Percentiles rank a stretch among this genome's conserved stretches.
Conservation (phyloP, 768 basidiomycete genomes). For the Boletus subcaerulescens region DNA sequence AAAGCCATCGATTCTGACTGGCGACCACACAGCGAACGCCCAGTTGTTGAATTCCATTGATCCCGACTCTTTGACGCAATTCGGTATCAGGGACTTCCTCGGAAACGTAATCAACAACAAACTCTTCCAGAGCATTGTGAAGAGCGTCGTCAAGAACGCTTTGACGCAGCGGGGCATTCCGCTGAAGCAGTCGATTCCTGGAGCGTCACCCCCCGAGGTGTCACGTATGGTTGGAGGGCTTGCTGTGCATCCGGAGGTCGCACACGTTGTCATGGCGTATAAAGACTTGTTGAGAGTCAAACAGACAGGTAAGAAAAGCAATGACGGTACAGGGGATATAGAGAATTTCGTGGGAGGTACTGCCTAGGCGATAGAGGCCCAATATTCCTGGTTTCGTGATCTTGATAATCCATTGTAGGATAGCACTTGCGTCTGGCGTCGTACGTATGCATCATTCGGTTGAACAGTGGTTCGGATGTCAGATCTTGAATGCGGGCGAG, state of each 20-base stretch:
- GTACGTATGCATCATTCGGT: too few relatives aligned
- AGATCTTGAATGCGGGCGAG: too few relatives aligned
- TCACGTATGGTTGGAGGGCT: neutral
- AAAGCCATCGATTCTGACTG: neutral
- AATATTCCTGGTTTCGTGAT: too few relatives aligned
- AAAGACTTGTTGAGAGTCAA: neutral
- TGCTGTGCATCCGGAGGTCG: neutral
- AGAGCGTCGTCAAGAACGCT: neutral
- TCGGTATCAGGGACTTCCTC: neutral
- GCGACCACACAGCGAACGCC: neutral
- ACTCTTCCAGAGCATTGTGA: neutral
- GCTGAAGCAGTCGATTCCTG: neutral
- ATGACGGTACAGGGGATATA: too few relatives aligned
- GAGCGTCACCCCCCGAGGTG: neutral
- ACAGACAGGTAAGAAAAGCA: too few relatives aligned
- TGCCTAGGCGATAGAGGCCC: too few relatives aligned
- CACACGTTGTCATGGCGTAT: neutral
- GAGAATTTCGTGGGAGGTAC: too few relatives aligned
- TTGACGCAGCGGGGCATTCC: neutral
- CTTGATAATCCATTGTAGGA: too few relatives aligned
- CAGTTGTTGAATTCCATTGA: neutral
- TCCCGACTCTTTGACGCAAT: neutral
- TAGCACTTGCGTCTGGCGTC: too few relatives aligned
- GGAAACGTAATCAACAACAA: neutral
- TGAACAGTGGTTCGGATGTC: too few relatives aligned